phyloP scores from a whole-genome alignment of 768 basidiomycete species.

The Podaxis sp. region DNA sequence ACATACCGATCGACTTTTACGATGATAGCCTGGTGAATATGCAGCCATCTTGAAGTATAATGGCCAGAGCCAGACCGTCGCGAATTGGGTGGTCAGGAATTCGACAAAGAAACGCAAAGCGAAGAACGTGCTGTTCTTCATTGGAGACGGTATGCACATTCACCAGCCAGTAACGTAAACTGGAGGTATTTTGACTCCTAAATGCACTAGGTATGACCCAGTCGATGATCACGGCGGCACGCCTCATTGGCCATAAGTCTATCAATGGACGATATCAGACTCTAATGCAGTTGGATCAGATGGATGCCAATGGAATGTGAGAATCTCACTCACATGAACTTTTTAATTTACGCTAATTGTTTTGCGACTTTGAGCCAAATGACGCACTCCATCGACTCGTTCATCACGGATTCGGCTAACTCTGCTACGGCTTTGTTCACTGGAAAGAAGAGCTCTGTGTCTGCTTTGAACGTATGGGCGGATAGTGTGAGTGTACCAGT shows the following conservation, averaged over 20 bases:
- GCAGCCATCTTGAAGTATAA: conserved; percentile 34
- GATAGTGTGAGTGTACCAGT: conserved; percentile 30
- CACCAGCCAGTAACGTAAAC: background rate
- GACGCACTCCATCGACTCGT: conserved; percentile 43
- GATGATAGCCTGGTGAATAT: conserved; percentile 32
- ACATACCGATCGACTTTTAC: background rate
- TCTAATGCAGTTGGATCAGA: conserved; percentile 45
- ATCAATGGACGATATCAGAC: conserved; percentile 41
- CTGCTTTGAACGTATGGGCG: conserved; percentile 36
- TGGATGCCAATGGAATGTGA: conserved; percentile 40
- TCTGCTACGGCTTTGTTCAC: conserved; percentile 42
- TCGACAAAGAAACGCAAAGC: conserved; percentile 30
- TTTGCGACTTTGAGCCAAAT: conserved; percentile 30
- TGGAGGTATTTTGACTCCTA: background rate
- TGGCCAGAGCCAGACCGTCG: conserved; percentile 28
- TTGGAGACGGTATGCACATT: conserved; percentile 35
- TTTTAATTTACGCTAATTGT: too few relatives aligned
- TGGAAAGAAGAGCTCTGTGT: conserved; percentile 39
- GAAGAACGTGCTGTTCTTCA: conserved; percentile 42
- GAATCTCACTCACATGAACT: conserved; percentile 11
- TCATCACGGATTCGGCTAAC: conserved; percentile 46
- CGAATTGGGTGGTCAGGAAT: conserved; percentile 34
- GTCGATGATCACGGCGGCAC: conserved; percentile 43
- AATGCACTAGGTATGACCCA: conserved; percentile 37
- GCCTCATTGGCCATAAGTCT: conserved; percentile 41